A percentile compares a stretch with the other conserved stretches of the same genome.
phyloP scores from a whole-genome alignment of 805 yeast genomes.

The Ogataea philodendri region DNA sequence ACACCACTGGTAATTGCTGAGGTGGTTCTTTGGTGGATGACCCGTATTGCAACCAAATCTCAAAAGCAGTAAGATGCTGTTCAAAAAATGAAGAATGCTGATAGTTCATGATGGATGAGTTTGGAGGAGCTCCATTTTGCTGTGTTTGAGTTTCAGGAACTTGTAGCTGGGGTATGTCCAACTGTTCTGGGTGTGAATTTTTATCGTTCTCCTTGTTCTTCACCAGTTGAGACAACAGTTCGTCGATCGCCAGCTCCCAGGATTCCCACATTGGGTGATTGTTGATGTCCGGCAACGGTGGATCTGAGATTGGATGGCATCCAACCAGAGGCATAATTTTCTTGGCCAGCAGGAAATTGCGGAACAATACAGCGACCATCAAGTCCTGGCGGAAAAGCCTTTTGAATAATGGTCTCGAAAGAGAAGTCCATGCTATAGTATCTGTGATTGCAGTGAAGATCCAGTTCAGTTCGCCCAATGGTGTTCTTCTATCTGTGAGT shows the following conservation, averaged over 20 bases:
- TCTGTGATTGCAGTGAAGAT: conserved; percentile 97
- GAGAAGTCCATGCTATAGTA: conserved; percentile 94
- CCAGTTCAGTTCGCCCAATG: conserved; percentile 95
- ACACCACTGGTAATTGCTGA: conserved; percentile 89
- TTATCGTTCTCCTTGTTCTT: conserved; percentile 34
- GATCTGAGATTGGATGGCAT: conserved; percentile 93
- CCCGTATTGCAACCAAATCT: conserved; percentile 91
- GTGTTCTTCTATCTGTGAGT: conserved; percentile 88
- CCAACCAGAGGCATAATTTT: conserved; percentile 90
- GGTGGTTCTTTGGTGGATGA: conserved; percentile 84
- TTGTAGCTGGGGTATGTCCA: conserved; percentile 33
- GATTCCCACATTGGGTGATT: conserved; percentile 95
- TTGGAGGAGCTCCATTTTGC: conserved; percentile 14
- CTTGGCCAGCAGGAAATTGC: conserved; percentile 89
- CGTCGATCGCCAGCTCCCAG: conserved; percentile 97
- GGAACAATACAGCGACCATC: conserved; percentile 93
- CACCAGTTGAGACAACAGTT: conserved; percentile 73
- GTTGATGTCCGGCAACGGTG: conserved; percentile 82
- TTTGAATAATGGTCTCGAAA: conserved; percentile 85
- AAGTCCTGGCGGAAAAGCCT: conserved; percentile 90
- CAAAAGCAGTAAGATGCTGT: conserved; percentile 94
- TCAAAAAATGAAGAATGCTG: conserved; percentile 94
- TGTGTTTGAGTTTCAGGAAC: conserved; percentile 22
- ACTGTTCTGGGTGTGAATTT: conserved; percentile 20
- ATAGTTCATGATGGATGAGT: conserved; percentile 44